Percentiles rank a stretch among this genome's conserved stretches.
Conservation (phyloP, 2,329 filamentous ascomycete genomes). For the Colletotrichum navitas region DNA sequence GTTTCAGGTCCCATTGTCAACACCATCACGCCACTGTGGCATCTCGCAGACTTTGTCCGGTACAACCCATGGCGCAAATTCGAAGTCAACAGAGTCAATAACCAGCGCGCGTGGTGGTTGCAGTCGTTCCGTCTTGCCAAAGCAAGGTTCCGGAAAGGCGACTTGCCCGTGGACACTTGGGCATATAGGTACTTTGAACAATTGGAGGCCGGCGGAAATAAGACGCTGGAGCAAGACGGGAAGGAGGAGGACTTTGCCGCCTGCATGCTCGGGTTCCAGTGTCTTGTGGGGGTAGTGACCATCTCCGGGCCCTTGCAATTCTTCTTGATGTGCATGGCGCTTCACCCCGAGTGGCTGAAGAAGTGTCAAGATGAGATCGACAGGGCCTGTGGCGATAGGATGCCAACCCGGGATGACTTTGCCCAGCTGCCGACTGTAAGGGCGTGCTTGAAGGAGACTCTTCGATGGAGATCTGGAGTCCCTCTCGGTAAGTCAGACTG, state of each 20-base stretch:
- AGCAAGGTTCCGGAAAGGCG: constrained; percentile 54
- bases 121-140: constrained; percentile 57
- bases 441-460: constrained; percentile 69
- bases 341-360: constrained; percentile 65
- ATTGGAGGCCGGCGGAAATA: constrained; percentile 56
- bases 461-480: constrained; percentile 70
- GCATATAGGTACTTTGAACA: constrained; percentile 62
- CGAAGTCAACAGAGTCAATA: constrained; percentile 58
- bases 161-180: constrained; percentile 62
- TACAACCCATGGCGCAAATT: constrained; percentile 63
- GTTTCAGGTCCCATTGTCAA: constrained; percentile 65
- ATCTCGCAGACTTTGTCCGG: constrained; percentile 54
- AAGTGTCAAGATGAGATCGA: constrained; percentile 70
- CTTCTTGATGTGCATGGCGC: constrained; percentile 65
- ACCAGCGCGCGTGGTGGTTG: constrained; percentile 62
- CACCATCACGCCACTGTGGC: constrained; percentile 62
- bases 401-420: constrained; percentile 65
- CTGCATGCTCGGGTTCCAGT: constrained; percentile 66
- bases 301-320: constrained; percentile 64
- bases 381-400: constrained; percentile 64
- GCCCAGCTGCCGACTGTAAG: constrained; percentile 64
- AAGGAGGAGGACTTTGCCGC: constrained; percentile 61
- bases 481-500: constrained; percentile 57
- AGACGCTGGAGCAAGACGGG: constrained; percentile 54
- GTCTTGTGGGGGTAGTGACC: constrained; percentile 64